These are phyloP conservation scores for Tulasnella sp. DNA, from an alignment of 768 basidiomycete genomes.

Conservation along the genomic window DNA sequence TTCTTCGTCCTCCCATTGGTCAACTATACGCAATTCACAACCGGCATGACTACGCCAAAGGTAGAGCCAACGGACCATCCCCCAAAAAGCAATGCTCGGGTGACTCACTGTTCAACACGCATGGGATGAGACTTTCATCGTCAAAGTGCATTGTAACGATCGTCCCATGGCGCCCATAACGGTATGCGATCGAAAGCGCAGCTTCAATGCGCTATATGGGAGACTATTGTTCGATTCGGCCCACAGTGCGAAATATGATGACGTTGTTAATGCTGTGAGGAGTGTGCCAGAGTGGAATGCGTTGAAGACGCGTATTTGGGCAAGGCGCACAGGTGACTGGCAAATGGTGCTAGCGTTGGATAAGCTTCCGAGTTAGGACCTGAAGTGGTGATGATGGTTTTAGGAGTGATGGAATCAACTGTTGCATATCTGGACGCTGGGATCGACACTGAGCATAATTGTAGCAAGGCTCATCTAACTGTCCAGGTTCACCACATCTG, in stretches of 20 bases:
- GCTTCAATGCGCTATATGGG: constrained; percentile 28
- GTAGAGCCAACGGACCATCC: background rate
- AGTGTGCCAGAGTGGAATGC: background rate
- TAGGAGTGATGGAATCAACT: no score
- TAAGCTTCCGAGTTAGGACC: background rate
- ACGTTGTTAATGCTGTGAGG: background rate
- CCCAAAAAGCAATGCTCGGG: background rate
- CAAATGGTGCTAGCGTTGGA: background rate
- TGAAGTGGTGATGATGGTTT: constrained; percentile 3
- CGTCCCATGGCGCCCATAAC: constrained; percentile 17
- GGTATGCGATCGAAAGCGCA: constrained; percentile 34
- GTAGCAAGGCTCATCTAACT: no score
- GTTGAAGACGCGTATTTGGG: constrained; percentile 9
- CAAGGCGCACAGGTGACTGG: background rate
- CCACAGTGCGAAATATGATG: background rate
- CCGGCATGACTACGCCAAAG: background rate
- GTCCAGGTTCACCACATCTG: no score
- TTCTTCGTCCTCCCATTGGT: background rate
- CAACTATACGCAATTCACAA: background rate
- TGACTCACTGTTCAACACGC: constrained; percentile 23
- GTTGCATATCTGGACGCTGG: no score
- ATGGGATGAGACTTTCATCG: constrained; percentile 31
- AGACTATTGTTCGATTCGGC: constrained; percentile 15
- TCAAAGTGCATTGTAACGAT: constrained; percentile 30
- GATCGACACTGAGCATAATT: no score